Base-by-base conservation (phyloP, 2,329 filamentous ascomycete genomes). In the Epichloe sibirici region DNA sequence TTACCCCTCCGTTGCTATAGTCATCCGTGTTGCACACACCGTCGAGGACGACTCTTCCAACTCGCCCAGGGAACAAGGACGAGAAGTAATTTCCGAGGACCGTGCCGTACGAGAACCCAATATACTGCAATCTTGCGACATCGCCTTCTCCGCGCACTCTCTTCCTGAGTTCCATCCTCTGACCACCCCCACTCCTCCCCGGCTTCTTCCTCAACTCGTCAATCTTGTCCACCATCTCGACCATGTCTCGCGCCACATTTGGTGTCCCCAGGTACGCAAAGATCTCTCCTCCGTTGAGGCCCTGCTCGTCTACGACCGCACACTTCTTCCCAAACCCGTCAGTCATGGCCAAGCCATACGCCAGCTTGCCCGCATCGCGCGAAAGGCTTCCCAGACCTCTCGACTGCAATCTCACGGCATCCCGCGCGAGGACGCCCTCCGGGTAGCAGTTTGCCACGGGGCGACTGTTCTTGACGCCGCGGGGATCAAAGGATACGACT, bases 81-180 rank as follows among this genome's bases (percentile, higher is more conserved):
- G 66, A 64, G 55, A 69, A 66, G 34, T 64, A 64, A 43, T 67
- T 67, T 1, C 67, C 67, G 0, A 69, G 59, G 0, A 66, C 17
- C 2, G 65, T 67, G 15, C 67, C 66, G 17, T 79, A 79, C 5
- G 73, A 76, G 50, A 77, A 70, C 0, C 76, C 74, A 64, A 73
- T 71, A 56, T 76, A 79, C 57, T 72, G 71, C 34, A 77, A 56
- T 11, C 59, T 43, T 3, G 55, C 53, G 2, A 57, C 50, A 25
- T 58, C 40, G 17, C 48, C 51, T 5, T 44, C 28, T 4, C 46
- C 45, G 9, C 4, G 31, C 25, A 39, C 34, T 44, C 57, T 56
- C 50, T 46, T 57, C 44, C 43, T 56, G 23, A 59, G 48, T 43
- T 59, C 57, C 2, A 48, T 48, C 34, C 21, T 51, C 47, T 15